Percentiles rank a stretch among this genome's conserved stretches.
Conservation (phyloP, 352 stramenopile genomes). For the Globisporangium yorkense region DNA sequence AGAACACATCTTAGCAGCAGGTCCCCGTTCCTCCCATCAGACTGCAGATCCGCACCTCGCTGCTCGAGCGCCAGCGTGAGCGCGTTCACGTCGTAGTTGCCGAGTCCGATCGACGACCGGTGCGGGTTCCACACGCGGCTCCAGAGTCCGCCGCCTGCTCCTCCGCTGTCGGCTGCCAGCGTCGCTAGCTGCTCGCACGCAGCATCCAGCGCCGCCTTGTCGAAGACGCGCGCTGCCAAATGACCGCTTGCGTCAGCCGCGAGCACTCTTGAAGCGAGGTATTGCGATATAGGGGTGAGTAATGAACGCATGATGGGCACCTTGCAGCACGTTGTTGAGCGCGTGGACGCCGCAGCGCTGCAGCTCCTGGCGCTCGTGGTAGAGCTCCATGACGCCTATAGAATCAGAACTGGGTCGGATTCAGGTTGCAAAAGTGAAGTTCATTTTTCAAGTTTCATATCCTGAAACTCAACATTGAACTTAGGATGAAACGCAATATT, state of each 20-base stretch:
- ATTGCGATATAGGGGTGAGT: no score
- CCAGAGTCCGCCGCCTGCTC: slow-evolving; percentile 5
- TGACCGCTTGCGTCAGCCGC: background rate
- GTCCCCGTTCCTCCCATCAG: no score
- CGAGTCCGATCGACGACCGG: slow-evolving; percentile 49
- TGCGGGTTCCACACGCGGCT: slow-evolving; percentile 60
- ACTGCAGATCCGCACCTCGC: slow-evolving; percentile 26
- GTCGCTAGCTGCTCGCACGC: slow-evolving; percentile 33
- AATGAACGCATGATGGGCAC: no score
- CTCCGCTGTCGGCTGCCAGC: slow-evolving; percentile 6
- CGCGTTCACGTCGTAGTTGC: slow-evolving; percentile 81
- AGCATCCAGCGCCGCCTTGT: slow-evolving; percentile 38
- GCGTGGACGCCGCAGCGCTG: slow-evolving; percentile 76
- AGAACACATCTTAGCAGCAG: background rate
- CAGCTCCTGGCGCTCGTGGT: slow-evolving; percentile 70
- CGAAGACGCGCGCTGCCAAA: slow-evolving; percentile 36
- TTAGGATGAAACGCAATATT: background rate
- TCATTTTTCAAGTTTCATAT: background rate
- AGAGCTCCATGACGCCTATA: no score
- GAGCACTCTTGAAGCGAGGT: background rate
- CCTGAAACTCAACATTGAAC: background rate
- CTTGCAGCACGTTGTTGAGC: slow-evolving; percentile 77
- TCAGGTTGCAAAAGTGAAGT: no score
- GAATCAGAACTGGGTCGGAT: no score
- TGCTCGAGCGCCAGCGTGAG: slow-evolving; percentile 55